phyloP scores from a whole-genome alignment of 192 early-diverging fungal species.

The Chytriomyces sp. region DNA sequence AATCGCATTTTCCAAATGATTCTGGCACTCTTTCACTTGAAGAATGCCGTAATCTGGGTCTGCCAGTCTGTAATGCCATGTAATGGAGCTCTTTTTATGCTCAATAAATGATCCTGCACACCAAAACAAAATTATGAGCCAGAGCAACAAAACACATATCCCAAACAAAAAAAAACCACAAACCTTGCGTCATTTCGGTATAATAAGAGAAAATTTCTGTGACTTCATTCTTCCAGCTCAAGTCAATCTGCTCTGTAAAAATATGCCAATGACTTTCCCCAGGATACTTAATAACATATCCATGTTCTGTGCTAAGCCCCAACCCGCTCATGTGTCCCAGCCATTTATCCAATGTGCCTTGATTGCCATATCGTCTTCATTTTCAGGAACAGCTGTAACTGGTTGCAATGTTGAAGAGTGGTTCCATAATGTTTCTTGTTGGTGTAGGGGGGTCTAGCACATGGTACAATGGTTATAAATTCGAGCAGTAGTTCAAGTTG shows the following conservation, averaged over 20 bases:
- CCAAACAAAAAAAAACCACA: constrained; percentile 21
- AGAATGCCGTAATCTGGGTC: constrained; percentile 95
- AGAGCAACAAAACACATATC: constrained; percentile 17
- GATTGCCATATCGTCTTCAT: no score
- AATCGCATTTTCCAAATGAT: constrained; percentile 89
- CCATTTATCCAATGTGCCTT: constrained; percentile 81
- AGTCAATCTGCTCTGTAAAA: constrained; percentile 66
- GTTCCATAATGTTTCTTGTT: no score
- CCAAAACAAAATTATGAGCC: no score
- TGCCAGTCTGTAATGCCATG: constrained; percentile 96
- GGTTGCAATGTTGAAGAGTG: no score
- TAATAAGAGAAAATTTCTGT: constrained; percentile 93
- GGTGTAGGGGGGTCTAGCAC: no score
- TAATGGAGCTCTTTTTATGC: constrained; percentile 88
- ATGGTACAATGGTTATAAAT: no score
- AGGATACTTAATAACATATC: constrained; percentile 88
- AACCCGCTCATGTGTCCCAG: constrained; percentile 77
- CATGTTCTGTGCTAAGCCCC: constrained; percentile 90
- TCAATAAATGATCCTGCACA: constrained; percentile 83
- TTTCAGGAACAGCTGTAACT: no score
- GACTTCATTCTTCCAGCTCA: constrained; percentile 94
- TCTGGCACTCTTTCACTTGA: constrained; percentile 97
- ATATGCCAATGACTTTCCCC: constrained; percentile 68
- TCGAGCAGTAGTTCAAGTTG: no score
- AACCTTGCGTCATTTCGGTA: constrained; percentile 90